These are phyloP conservation scores for Trametes pubescens DNA, from an alignment of 1,284 basidiomycete genomes.

Conservation along the genomic window DNA sequence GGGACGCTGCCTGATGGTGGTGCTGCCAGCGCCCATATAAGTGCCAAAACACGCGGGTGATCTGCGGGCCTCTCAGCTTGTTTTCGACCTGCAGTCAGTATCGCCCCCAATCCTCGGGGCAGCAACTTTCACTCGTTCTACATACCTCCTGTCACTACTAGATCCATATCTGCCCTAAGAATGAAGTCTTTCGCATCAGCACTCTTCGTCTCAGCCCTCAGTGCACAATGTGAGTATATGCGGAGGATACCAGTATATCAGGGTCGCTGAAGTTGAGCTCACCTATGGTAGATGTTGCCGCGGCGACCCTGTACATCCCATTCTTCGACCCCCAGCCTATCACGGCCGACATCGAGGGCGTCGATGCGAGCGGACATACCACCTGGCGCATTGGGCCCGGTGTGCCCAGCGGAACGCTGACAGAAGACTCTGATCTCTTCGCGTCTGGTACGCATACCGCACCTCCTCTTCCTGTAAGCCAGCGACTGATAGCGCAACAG, in stretches of 20 bases:
- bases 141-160: background rate
- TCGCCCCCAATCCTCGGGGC: background rate
- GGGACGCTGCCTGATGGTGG: background rate
- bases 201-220: background rate
- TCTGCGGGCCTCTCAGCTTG: background rate
- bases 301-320: slow-evolving; percentile 51
- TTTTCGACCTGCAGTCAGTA: background rate
- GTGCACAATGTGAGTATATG: background rate
- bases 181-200: background rate
- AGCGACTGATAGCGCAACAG: slow-evolving; percentile 19
- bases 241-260: background rate
- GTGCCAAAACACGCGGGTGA: background rate
- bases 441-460: slow-evolving; percentile 46
- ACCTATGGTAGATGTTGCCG: slow-evolving; percentile 26
- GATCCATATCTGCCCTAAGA: background rate
- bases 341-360: slow-evolving; percentile 49
- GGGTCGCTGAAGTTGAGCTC: background rate
- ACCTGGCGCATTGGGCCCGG: slow-evolving; percentile 52
- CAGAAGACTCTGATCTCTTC: slow-evolving; percentile 41
- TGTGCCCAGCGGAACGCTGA: slow-evolving; percentile 42
- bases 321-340: slow-evolving; percentile 52
- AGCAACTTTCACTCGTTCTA: background rate
- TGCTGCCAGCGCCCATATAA: background rate
- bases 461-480: background rate
- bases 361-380: slow-evolving; percentile 49